A percentile compares a stretch with the other conserved stretches of the same genome.
These are phyloP conservation scores for Monilinia polystroma DNA, from an alignment of 2,329 filamentous ascomycete species.

Conservation along the genomic window DNA sequence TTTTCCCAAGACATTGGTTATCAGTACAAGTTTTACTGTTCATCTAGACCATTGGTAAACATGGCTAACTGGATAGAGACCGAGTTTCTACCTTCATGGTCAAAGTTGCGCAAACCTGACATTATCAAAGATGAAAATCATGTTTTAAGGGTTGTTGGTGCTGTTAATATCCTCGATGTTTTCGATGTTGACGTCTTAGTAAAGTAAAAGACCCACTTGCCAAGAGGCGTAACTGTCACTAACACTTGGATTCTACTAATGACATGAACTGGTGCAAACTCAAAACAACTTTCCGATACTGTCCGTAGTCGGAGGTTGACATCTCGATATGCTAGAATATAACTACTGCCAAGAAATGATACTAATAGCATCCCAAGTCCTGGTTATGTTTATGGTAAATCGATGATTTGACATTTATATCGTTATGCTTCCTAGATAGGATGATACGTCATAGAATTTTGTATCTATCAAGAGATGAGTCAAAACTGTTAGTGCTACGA, in stretches of 20 bases:
- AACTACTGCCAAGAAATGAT: not conserved
- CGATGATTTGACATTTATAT: too few species aligned
- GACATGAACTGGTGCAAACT: constrained; percentile 2
- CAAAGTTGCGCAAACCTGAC: not conserved
- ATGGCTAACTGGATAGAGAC: not conserved
- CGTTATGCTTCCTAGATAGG: not conserved
- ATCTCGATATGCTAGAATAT: not conserved
- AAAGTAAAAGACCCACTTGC: not conserved
- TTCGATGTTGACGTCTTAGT: not conserved
- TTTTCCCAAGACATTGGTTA: not conserved
- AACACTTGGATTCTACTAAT: not conserved
- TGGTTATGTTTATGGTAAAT: not conserved
- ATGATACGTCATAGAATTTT: constrained; percentile 7
- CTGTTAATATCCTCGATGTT: not conserved
- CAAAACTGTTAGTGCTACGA: too few species aligned
- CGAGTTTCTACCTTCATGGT: not conserved
- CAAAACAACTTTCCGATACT: not conserved
- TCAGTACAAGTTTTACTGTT: not conserved
- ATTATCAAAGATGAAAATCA: not conserved
- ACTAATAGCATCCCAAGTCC: not conserved
- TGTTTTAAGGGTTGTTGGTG: not conserved
- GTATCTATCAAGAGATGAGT: constrained; percentile 11
- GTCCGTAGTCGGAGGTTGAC: not conserved
- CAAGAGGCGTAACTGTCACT: not conserved
- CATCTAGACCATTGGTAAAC: not conserved